Base-by-base conservation (phyloP, 1,284 basidiomycete species). In the Pseudozyma sp. region DNA sequence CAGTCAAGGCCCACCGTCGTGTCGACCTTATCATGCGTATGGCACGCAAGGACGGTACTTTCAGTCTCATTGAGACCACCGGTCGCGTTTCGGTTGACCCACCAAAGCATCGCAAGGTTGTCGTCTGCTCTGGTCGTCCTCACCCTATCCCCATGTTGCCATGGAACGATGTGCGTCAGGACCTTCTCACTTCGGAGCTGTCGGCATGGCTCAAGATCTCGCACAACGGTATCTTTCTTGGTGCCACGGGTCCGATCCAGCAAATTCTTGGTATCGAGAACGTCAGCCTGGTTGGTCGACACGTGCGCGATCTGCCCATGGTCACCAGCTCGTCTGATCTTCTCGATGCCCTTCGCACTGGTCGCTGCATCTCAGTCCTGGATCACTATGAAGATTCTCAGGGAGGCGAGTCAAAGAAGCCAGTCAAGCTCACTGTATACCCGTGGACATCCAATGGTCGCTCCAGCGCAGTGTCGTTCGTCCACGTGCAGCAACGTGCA, bases 191-290 rank as follows among this genome's bases (percentile, higher is more conserved):
- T 18, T 43, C 58, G 0, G 58, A 68, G 39, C 40, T 61, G 13
- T 76, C 73, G 1, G 73, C 68, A 12, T 76, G 73, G 73, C 59
- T 76, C 45, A 76, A 76, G 59, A 52, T 76, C 43, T 68, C 68
- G 40, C 73, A 76, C 59, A 76, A 71, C 38, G 73, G 73, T 42
- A 76, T 76, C 55, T 76, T 76, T 39, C 59, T 76, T 21, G 73
- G 73, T 39, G 42, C 60, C 13, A 76, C 73, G 5, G 73, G 73
- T 39, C 73, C 73, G 1, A 68, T 76, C 39, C 65, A 71, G 43
- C 54, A 68, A 48, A 71, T 76, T 18, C 45, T 76, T 6, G 73
- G 68, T 10, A 71, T 76, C 51, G 73, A 76, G 39, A 52, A 76
- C n/a, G 43, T 76, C 25, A 65, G 65, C 49, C 35, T 76, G 31